Evolutionary conservation across 2,329 filamentous ascomycete species (phyloP).

Genomic region (Neofusicoccum sp.): DNA sequence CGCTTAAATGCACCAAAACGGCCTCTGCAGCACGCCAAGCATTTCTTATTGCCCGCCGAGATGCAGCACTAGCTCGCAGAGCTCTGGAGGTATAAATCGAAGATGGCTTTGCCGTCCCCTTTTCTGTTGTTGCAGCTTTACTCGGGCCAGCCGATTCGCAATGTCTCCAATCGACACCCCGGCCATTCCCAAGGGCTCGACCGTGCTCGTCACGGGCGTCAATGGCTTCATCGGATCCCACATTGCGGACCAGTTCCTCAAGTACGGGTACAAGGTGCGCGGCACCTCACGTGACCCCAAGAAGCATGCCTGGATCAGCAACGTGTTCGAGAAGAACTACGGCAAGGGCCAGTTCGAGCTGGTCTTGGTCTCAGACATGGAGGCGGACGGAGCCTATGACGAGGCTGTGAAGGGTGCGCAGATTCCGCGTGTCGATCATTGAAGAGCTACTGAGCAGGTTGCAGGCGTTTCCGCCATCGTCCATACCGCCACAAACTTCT

Average conservation of each 20-base stretch:
- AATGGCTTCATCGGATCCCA: slow-evolving; percentile 41
- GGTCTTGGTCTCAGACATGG: slow-evolving; percentile 34
- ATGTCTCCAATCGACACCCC: not conserved
- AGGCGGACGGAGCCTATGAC: slow-evolving; percentile 28
- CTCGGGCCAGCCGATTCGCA: no score
- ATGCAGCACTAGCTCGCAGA: no score
- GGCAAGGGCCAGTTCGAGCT: slow-evolving; percentile 30
- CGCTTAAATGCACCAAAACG: no score
- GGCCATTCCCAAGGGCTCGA: slow-evolving; percentile 24
- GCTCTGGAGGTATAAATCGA: not conserved
- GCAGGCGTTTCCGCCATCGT: slow-evolving; percentile 45
- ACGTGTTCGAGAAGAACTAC: slow-evolving; percentile 33
- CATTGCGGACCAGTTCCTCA: slow-evolving; percentile 35
- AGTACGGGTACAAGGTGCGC: slow-evolving; percentile 36
- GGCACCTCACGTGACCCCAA: slow-evolving; percentile 33
- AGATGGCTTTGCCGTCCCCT: not conserved
- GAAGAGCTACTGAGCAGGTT: not conserved
- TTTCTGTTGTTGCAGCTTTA: not conserved
- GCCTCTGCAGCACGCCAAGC: no score
- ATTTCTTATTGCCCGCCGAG: no score
- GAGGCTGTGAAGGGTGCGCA: slow-evolving; percentile 29
- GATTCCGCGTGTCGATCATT: slow-evolving; percentile 4
- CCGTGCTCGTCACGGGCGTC: slow-evolving; percentile 39
- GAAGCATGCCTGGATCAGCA: slow-evolving; percentile 34
- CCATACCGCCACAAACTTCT: slow-evolving; percentile 49